Percentiles rank a stretch among this genome's conserved stretches.
Evolutionary conservation across 1,139 yeast species (phyloP).

Genomic region (Yamadazyma taylorii): DNA sequence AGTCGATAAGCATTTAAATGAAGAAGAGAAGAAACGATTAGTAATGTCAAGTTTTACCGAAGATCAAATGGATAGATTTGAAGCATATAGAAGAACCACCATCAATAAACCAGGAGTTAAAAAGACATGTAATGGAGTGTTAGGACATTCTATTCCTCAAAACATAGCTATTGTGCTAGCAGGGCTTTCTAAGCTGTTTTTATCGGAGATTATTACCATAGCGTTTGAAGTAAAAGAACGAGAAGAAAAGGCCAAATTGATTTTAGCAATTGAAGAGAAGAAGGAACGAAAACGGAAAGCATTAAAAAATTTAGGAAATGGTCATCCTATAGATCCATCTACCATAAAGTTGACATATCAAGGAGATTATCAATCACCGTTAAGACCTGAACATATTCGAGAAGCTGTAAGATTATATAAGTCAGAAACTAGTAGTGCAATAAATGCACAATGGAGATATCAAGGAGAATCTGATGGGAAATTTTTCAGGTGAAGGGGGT

Average conservation of each 20-base stretch:
- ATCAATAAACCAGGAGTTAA: constrained; percentile 78
- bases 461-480: constrained; percentile 75
- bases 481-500: constrained; percentile 68
- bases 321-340: constrained; percentile 28
- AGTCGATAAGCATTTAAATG: constrained; percentile 27
- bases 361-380: constrained; percentile 56
- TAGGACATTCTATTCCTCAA: constrained; percentile 82
- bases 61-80: constrained; percentile 88
- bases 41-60: constrained; percentile 71
- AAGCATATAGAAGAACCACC: constrained; percentile 81
- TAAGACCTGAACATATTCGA: constrained; percentile 79
- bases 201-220: constrained; percentile 83
- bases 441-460: constrained; percentile 62
- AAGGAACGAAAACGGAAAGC: constrained; percentile 32
- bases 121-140: constrained; percentile 73
- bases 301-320: constrained; percentile 28
- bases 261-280: constrained; percentile 37
- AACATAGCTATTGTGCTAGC: constrained; percentile 81
- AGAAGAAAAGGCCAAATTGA: constrained; percentile 47
- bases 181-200: constrained; percentile 83
- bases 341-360: constrained; percentile 30
- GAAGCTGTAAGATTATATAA: constrained; percentile 85
- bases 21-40: constrained; percentile 60
- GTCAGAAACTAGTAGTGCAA: constrained; percentile 65
- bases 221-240: constrained; percentile 69